A percentile compares a stretch with the other conserved stretches of the same genome.
Evolutionary conservation across 176 grass and related monocot genomes (phyloP).

Genomic region (Aechmea fasciata): DNA sequence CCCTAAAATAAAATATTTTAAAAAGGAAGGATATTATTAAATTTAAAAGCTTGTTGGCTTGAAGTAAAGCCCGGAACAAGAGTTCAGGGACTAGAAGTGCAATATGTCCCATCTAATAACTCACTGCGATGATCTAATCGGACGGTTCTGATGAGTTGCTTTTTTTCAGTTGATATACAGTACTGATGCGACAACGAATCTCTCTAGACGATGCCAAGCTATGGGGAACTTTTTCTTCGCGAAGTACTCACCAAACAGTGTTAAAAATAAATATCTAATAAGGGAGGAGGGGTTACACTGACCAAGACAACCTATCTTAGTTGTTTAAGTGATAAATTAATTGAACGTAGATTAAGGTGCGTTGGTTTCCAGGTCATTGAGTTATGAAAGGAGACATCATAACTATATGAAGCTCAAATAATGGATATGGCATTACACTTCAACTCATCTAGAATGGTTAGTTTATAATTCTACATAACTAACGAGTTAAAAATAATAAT

Average conservation of each 20-base stretch:
- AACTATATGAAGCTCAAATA: background rate
- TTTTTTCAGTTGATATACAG: background rate
- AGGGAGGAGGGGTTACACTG: background rate
- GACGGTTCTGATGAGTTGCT: background rate
- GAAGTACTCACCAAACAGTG: background rate
- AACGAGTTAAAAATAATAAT: no score
- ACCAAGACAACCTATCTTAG: background rate
- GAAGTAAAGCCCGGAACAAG: no score
- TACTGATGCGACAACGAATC: background rate
- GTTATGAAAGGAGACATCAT: background rate
- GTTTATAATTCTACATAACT: no score
- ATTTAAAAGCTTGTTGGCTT: no score
- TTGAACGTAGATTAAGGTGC: background rate
- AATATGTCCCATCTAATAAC: no score
- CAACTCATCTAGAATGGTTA: no score
- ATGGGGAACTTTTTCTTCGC: background rate
- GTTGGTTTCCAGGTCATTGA: background rate
- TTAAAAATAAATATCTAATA: background rate
- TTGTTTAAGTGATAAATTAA: background rate
- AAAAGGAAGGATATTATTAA: no score
- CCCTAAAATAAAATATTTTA: no score
- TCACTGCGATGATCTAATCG: background rate
- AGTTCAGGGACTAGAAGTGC: no score
- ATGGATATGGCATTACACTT: background rate
- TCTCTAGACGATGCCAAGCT: background rate